Evolutionary conservation across 2,329 filamentous ascomycete species (phyloP).

Genomic region (Stagonosporopsis vannaccii): DNA sequence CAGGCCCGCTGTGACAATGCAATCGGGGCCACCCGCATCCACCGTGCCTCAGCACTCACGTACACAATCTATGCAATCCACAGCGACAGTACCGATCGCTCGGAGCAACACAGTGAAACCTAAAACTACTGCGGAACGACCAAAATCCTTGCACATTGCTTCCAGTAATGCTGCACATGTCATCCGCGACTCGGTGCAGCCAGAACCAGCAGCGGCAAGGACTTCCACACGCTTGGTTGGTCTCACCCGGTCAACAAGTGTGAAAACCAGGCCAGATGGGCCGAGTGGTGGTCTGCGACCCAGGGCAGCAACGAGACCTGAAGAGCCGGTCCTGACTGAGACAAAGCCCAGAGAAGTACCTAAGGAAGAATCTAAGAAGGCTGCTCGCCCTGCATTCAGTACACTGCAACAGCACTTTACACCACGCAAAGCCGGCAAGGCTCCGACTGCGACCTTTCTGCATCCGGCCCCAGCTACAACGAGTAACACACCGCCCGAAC

Average conservation of each 20-base stretch:
- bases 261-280: constrained; percentile 27
- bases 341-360: constrained; percentile 26
- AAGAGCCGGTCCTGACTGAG: constrained; percentile 21
- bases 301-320: constrained; percentile 17
- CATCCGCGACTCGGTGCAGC: constrained; percentile 18
- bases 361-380: constrained; percentile 36
- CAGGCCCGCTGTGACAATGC: constrained; percentile 32
- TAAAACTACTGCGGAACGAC: constrained; percentile 27
- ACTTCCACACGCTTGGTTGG: constrained; percentile 35
- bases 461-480: constrained; percentile 37
- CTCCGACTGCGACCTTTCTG: constrained; percentile 46
- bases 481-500: constrained; percentile 34
- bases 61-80: constrained; percentile 42
- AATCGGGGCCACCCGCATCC: constrained; percentile 20
- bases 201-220: constrained; percentile 16
- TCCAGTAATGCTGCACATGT: constrained; percentile 18
- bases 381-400: constrained; percentile 44
- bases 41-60: constrained; percentile 35
- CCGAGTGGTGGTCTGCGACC: constrained; percentile 16
- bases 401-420: constrained; percentile 52
- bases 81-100: constrained; percentile 21
- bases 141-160: constrained; percentile 34
- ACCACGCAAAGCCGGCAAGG: constrained; percentile 46
- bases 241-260: constrained; percentile 37
- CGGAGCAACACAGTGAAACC: constrained; percentile 25